These are phyloP conservation scores for Meyerozyma athensensis DNA, from an alignment of 1,139 yeast genomes.

Conservation along the genomic window DNA sequence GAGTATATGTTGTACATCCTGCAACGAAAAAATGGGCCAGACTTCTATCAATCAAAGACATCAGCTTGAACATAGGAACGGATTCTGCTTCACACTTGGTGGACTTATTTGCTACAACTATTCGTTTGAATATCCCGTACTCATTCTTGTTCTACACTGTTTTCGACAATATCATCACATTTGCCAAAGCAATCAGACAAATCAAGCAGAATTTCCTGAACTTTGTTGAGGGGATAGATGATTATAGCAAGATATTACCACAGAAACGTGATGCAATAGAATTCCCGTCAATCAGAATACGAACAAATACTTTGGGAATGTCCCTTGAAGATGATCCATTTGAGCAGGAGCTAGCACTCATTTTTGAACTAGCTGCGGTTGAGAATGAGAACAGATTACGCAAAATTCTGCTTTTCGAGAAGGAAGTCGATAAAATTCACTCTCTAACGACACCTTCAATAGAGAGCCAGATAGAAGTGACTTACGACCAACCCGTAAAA, in stretches of 20 bases:
- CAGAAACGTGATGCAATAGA: conserved; percentile 23
- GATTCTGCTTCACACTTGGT: conserved; percentile 8
- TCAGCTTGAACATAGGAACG: conserved; percentile 17
- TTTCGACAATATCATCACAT: conserved; percentile 59
- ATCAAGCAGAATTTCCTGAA: conserved; percentile 46
- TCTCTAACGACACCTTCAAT: conserved; percentile 11
- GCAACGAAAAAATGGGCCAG: conserved; percentile 44
- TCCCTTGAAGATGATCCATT: conserved; percentile 41
- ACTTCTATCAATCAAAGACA: conserved; percentile 36
- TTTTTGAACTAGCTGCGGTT: conserved; percentile 33
- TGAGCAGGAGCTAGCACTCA: conserved; percentile 36
- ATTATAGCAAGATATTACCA: conserved; percentile 34
- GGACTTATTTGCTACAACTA: conserved; percentile 22
- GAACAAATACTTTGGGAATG: conserved; percentile 30
- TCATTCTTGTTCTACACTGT: conserved; percentile 62
- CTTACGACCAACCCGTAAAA: conserved; percentile 5
- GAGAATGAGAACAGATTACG: conserved; percentile 34
- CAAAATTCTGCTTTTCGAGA: conserved; percentile 28
- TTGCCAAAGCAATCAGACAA: conserved; percentile 56
- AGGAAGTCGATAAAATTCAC: conserved; percentile 13
- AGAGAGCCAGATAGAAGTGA: conserved; percentile 13
- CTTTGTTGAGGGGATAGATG: conserved; percentile 32
- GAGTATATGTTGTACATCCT: conserved; percentile 55
- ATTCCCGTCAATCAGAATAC: conserved; percentile 30
- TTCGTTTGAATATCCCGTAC: conserved; percentile 48